A percentile compares a stretch with the other conserved stretches of the same genome.
Evolutionary conservation across 2,329 filamentous ascomycete genomes (phyloP).

Genomic region (Celoporthe dispersa): DNA sequence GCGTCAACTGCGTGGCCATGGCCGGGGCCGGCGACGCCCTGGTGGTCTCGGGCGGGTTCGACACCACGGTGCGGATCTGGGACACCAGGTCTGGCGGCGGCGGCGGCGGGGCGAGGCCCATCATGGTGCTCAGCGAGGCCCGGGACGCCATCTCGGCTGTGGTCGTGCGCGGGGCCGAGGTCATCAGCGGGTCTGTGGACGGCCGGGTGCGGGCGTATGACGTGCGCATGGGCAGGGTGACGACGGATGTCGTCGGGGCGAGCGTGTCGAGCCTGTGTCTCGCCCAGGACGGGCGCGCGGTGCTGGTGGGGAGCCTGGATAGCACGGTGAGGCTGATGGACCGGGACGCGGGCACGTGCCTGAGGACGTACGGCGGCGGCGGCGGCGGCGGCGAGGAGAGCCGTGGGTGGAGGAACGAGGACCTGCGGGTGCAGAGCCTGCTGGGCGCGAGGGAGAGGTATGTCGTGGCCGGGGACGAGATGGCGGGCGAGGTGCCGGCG

Average conservation of each 20-base stretch:
- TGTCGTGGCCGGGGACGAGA: constrained; percentile 81
- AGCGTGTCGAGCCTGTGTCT: constrained; percentile 76
- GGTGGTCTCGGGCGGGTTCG: constrained; percentile 74
- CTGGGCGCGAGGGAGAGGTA: constrained; percentile 77
- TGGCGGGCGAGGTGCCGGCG: constrained; percentile 39
- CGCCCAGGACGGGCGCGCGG: constrained; percentile 72
- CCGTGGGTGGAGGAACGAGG: constrained; percentile 62
- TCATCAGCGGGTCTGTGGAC: constrained; percentile 82
- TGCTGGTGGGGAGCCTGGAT: constrained; percentile 78
- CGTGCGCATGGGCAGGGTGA: constrained; percentile 72
- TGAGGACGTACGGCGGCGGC: constrained; percentile 69
- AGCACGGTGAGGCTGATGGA: constrained; percentile 81
- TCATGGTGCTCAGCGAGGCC: constrained; percentile 76
- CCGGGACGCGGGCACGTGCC: constrained; percentile 70
- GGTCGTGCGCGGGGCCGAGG: constrained; percentile 54
- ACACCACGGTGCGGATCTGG: constrained; percentile 78
- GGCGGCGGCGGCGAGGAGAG: background rate
- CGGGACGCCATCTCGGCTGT: constrained; percentile 67
- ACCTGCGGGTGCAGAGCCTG: constrained; percentile 74
- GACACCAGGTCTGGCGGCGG: constrained; percentile 58
- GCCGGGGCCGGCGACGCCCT: constrained; percentile 76
- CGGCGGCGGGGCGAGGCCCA: constrained; percentile 56
- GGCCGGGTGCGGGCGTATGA: constrained; percentile 83
- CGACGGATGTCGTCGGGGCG: constrained; percentile 71
- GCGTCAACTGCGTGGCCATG: constrained; percentile 80